Percentiles rank a stretch among this genome's conserved stretches.
Evolutionary conservation across 208 protist species (phyloP).

Genomic region (Porcisia hertigi): DNA sequence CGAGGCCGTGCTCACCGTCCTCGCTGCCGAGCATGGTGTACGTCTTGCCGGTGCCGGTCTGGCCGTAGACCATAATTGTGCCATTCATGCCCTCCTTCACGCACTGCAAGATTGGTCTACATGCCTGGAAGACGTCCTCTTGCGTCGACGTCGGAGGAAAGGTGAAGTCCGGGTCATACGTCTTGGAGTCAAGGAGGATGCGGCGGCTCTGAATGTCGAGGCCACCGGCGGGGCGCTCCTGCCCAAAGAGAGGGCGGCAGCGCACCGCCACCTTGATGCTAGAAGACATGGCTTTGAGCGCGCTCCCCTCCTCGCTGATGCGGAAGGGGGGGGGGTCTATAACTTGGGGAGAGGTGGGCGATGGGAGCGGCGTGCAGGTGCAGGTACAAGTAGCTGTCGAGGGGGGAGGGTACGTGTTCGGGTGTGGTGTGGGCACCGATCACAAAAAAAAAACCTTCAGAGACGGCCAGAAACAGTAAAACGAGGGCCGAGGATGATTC

Average conservation of each 20-base stretch:
- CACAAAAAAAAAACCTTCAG: too few species aligned
- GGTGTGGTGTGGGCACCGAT: too few species aligned
- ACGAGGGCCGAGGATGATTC: too few species aligned
- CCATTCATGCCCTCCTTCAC: slow-evolving; percentile 92
- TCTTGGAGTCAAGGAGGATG: slow-evolving; percentile 87
- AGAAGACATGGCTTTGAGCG: slow-evolving; percentile 24
- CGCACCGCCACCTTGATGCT: slow-evolving; percentile 90
- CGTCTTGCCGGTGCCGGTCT: slow-evolving; percentile 96
- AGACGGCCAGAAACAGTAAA: too few species aligned
- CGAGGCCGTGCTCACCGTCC: slow-evolving; percentile 66
- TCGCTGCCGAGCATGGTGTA: slow-evolving; percentile 94
- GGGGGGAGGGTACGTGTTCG: too few species aligned
- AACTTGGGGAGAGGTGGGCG: not conserved
- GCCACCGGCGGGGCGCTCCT: slow-evolving; percentile 69
- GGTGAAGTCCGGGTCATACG: slow-evolving; percentile 90
- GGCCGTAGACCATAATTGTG: slow-evolving; percentile 94
- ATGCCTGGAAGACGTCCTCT: slow-evolving; percentile 84
- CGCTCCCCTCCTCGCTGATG: not conserved
- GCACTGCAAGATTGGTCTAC: slow-evolving; percentile 83
- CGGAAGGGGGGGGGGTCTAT: too few species aligned
- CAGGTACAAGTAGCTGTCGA: too few species aligned
- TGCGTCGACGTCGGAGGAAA: slow-evolving; percentile 73
- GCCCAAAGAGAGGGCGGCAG: slow-evolving; percentile 80
- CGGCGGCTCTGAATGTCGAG: slow-evolving; percentile 83
- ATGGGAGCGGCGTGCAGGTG: not conserved